Conservation (phyloP, 306 rosid species). For the Ormosia emarginata region DNA sequence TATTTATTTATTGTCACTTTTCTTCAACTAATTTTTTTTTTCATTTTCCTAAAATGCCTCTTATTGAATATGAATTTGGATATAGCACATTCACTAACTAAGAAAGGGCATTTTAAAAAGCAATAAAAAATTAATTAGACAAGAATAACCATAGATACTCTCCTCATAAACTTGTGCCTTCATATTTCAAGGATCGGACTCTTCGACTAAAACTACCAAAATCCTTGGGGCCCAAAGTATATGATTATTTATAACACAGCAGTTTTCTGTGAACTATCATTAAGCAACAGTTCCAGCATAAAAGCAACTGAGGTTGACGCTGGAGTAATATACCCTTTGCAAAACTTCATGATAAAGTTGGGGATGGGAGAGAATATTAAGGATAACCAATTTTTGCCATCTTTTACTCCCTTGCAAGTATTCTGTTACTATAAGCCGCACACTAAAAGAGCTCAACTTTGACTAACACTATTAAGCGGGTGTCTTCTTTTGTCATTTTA, state of each 20-base stretch:
- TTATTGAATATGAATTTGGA: no score
- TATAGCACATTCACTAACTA: no score
- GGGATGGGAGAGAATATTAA: not conserved
- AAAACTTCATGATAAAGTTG: not conserved
- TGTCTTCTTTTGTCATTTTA: constrained; percentile 4
- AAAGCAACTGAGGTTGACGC: not conserved
- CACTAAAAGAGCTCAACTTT: constrained; percentile 12
- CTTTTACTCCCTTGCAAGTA: constrained; percentile 5
- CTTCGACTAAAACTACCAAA: not conserved
- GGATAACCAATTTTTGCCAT: not conserved
- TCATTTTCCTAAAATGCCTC: no score
- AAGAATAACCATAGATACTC: no score
- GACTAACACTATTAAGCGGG: not conserved
- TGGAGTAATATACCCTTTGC: not conserved
- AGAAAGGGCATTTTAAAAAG: no score
- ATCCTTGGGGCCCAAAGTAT: not conserved
- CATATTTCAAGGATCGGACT: not conserved
- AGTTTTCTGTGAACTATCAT: not conserved
- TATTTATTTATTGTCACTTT: no score
- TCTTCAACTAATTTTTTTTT: no score
- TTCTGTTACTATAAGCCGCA: constrained; percentile 14
- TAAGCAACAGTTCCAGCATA: not conserved
- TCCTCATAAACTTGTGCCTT: not conserved
- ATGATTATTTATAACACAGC: not conserved
- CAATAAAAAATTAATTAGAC: no score